Evolutionary conservation across 1,284 basidiomycete species (phyloP).

Genomic region (Rhizopogon hawkerae): DNA sequence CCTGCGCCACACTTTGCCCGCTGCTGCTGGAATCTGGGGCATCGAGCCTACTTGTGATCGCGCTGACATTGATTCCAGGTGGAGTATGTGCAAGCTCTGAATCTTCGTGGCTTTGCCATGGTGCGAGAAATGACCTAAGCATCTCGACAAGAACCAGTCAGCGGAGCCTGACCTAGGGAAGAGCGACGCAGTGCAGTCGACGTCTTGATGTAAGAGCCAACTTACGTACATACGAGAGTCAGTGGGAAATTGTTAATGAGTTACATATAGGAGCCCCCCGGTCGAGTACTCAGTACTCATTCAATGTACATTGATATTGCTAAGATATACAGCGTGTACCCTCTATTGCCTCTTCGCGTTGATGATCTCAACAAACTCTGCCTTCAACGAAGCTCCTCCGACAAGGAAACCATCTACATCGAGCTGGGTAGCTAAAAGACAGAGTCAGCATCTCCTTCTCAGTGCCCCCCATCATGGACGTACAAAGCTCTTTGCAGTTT

Average conservation of each 20-base stretch:
- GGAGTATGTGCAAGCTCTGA: neutral
- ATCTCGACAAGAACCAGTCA: neutral
- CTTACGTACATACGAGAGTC: no score
- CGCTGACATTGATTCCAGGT: neutral
- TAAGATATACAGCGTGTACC: neutral
- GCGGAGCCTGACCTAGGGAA: neutral
- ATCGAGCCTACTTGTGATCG: neutral
- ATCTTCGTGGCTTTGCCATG: neutral
- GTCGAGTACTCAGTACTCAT: no score
- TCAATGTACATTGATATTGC: no score
- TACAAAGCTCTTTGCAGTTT: conserved; percentile 84
- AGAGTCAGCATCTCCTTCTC: neutral
- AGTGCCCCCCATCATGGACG: conserved; percentile 22
- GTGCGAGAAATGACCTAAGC: neutral
- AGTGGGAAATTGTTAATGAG: neutral
- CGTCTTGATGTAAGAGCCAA: no score
- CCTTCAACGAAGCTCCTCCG: conserved; percentile 96
- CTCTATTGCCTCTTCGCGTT: conserved; percentile 46
- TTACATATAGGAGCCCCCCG: neutral
- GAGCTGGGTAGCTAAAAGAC: conserved; percentile 49
- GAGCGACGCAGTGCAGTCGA: no score
- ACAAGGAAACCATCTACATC: conserved; percentile 99
- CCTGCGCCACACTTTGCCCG: neutral
- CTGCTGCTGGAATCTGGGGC: neutral
- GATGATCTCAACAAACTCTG: conserved; percentile 91